Evolutionary conservation across 2,329 filamentous ascomycete species (phyloP).

Genomic region (Pleomassaria siparia): DNA sequence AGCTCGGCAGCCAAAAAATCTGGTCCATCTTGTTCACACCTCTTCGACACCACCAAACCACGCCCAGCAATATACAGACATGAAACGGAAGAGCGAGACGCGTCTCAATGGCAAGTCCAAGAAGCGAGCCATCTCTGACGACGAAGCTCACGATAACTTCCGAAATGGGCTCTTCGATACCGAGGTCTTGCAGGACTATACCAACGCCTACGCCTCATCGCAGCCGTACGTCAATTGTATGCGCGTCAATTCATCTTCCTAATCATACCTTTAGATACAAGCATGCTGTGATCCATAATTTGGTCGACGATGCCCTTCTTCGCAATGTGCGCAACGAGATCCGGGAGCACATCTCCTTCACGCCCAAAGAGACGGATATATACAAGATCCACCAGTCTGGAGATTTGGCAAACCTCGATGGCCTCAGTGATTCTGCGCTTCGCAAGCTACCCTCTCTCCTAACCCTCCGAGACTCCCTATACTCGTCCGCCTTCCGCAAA

Average conservation of each 20-base stretch:
- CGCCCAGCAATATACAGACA: conserved; percentile 8
- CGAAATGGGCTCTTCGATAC: conserved; percentile 42
- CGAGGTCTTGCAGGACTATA: conserved; percentile 37
- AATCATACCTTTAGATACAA: conserved; percentile 68
- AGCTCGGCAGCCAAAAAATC: conserved; percentile 5
- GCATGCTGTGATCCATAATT: conserved; percentile 81
- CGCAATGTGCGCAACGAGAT: conserved; percentile 88
- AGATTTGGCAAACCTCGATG: conserved; percentile 94
- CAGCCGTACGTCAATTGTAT: conserved; percentile 36
- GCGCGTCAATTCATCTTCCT: neutral
- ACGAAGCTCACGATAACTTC: conserved; percentile 44
- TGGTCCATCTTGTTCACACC: neutral
- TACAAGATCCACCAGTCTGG: conserved; percentile 99
- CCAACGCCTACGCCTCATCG: conserved; percentile 40
- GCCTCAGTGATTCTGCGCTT: conserved; percentile 82
- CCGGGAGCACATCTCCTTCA: conserved; percentile 87
- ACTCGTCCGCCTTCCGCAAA: conserved; percentile 84
- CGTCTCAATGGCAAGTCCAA: conserved; percentile 43
- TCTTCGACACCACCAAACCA: neutral
- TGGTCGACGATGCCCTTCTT: conserved; percentile 80
- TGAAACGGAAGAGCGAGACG: conserved; percentile 50
- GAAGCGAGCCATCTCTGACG: conserved; percentile 45
- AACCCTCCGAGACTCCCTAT: conserved; percentile 87
- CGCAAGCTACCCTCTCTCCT: conserved; percentile 87
- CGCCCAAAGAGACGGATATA: conserved; percentile 98